Evolutionary conservation across 2,329 filamentous ascomycete species (phyloP), one percentile per base, ranked within the genome.

Genomic region (Graphiopsis chlorocephala): DNA sequence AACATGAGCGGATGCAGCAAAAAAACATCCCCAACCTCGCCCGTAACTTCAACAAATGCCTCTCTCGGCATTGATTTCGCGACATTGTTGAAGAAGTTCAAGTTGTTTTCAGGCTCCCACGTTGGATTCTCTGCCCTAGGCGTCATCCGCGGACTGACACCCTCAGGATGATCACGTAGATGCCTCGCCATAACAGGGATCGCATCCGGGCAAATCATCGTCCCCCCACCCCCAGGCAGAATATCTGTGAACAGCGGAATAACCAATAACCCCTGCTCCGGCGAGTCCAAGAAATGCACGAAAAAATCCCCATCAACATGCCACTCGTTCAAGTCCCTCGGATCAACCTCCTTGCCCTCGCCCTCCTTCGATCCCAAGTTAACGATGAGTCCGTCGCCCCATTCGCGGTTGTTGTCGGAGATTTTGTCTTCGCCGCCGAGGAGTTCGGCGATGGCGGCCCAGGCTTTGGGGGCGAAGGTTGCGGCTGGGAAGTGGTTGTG

Each of bases 221-320:
- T 91, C 4, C 86, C 89, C 28, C 89, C 89, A 5, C 86, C 88
- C 35, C 82, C 80, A 0, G 84, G 75, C 10, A 78, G 76, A 60
- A 91, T 85, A 71, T 90, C 87, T 0, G 82, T 86, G 77, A 88
- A 91, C 5, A 90, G 75, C 1, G 88, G 88, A 47, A 89, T 90
- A 14, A 90, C 86, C 0, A 91, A 80, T 15, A 91, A 76, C 0
- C 81, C 89, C 74, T 91, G 89, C 77, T 91, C 89, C 0, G 85
- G 85, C 23, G 85, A 88, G 72, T 91, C 88, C 38, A 91, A 83
- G 69, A 88, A 91, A 77, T 91, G 88, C 5, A 88, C 82, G 73
- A 91, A 91, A 75, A 90, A 90, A 69, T 91, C 88, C 10, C 88
- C 88, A 75, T 90, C 88, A 20, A 89, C 86, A 75, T 90, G 88